Conservation (phyloP, 768 basidiomycete genomes). For the Lepiota venenata region DNA sequence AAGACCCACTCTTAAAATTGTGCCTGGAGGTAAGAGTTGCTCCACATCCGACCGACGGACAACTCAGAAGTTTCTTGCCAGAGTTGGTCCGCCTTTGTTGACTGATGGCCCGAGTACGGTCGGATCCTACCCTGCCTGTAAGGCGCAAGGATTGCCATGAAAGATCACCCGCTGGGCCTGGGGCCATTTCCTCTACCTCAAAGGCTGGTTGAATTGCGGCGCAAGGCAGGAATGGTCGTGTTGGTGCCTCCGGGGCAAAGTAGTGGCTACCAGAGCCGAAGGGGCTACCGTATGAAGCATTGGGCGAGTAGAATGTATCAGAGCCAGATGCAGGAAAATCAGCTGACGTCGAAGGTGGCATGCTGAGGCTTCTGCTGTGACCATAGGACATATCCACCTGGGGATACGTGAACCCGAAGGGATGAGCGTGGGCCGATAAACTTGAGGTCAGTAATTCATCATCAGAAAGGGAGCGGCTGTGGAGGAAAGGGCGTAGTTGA, state of each 20-base stretch:
- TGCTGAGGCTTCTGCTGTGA: background rate
- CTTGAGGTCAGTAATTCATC: background rate
- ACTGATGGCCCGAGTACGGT: slow-evolving; percentile 8
- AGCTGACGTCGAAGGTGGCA: background rate
- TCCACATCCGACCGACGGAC: background rate
- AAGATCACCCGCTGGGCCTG: no score
- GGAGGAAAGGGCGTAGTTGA: background rate
- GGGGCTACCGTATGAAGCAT: no score
- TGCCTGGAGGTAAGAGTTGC: slow-evolving; percentile 10
- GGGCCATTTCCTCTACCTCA: no score
- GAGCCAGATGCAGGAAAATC: background rate
- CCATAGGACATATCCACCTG: background rate
- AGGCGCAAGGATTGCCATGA: background rate
- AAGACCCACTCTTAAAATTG: slow-evolving; percentile 5
- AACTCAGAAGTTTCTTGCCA: background rate
- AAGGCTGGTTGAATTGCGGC: no score
- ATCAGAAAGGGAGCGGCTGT: slow-evolving; percentile 1
- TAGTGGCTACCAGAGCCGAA: no score
- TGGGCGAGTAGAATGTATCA: no score
- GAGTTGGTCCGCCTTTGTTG: slow-evolving; percentile 5
- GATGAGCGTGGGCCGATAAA: background rate
- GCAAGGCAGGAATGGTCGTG: no score
- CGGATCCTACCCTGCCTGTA: slow-evolving; percentile 5
- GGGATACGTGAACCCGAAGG: background rate
- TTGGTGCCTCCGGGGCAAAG: no score